Evolutionary conservation across 2,329 filamentous ascomycete genomes (phyloP).

Genomic region (Colletotrichum graminicola): DNA sequence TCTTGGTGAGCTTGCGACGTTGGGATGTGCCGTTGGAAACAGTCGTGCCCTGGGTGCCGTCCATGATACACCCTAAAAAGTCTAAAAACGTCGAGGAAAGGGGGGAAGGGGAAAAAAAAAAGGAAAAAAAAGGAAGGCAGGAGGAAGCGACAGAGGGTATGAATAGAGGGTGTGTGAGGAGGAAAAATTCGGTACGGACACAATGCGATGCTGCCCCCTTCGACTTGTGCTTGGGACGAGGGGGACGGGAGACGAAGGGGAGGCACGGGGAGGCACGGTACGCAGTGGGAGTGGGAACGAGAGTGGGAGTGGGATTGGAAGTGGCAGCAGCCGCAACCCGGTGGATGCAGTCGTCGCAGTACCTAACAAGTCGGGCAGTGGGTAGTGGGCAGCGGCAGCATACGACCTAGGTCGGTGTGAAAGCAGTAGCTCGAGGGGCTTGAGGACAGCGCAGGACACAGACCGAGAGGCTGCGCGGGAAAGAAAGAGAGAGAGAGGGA

Average conservation of each 20-base stretch:
- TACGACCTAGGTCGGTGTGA: background rate
- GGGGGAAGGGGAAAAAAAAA: background rate
- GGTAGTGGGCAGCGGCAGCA: background rate
- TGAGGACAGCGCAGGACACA: background rate
- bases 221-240: constrained; percentile 22
- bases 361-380: background rate
- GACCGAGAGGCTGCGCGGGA: background rate
- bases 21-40: constrained; percentile 61
- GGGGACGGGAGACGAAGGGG: constrained; percentile 2
- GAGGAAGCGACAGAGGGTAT: constrained; percentile 36
- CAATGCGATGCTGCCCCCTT: constrained; percentile 28
- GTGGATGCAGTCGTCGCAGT: constrained; percentile 1
- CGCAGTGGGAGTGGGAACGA: background rate
- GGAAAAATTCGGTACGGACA: constrained; percentile 37
- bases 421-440: constrained; percentile 11
- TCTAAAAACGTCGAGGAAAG: constrained; percentile 42
- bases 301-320: constrained; percentile 1
- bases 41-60: constrained; percentile 55
- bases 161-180: constrained; percentile 42
- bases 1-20: constrained; percentile 74
- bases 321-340: background rate
- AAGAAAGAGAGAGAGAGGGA: background rate
- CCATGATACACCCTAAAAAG: constrained; percentile 57
- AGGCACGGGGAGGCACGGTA: background rate
- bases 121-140: constrained; percentile 1